A percentile compares a stretch with the other conserved stretches of the same genome.
phyloP scores from a whole-genome alignment of 169 alveolate genomes.

The Ichthyophthirius multifiliis region DNA sequence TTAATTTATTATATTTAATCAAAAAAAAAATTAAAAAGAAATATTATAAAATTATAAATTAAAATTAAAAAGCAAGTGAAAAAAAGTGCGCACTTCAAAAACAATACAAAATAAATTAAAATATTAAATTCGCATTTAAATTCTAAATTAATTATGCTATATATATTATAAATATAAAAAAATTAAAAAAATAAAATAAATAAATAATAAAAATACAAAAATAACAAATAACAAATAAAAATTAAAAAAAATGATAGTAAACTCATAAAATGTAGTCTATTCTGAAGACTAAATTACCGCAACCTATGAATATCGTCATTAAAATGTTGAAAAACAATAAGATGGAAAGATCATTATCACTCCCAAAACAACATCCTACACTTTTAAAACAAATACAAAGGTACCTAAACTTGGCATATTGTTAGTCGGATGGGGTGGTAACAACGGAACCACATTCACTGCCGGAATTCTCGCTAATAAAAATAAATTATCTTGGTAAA shows the following conservation, averaged over 20 bases:
- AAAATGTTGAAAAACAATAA: constrained; percentile 15
- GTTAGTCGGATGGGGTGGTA: constrained; percentile 92
- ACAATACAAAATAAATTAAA: too few relatives aligned
- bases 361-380: constrained; percentile 14
- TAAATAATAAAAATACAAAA: neutral
- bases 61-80: too few relatives aligned
- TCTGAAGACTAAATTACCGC: constrained; percentile 10
- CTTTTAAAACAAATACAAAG: constrained; percentile 59
- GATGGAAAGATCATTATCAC: constrained; percentile 29
- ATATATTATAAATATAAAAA: too few relatives aligned
- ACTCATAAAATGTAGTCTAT: neutral
- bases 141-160: neutral
- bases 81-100: too few relatives aligned
- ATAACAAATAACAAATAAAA: neutral
- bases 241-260: neutral
- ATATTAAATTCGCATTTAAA: too few relatives aligned
- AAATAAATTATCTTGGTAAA: constrained; percentile 76
- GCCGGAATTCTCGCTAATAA: constrained; percentile 88
- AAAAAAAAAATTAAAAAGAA: too few relatives aligned
- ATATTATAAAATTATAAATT: too few relatives aligned
- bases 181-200: too few relatives aligned
- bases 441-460: constrained; percentile 88
- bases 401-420: constrained; percentile 87
- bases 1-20: too few relatives aligned
- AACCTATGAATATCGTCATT: constrained; percentile 18